Percentiles rank a stretch among this genome's conserved stretches.
phyloP scores from a whole-genome alignment of 192 early-diverging fungal species.

The Dissophora ornata region DNA sequence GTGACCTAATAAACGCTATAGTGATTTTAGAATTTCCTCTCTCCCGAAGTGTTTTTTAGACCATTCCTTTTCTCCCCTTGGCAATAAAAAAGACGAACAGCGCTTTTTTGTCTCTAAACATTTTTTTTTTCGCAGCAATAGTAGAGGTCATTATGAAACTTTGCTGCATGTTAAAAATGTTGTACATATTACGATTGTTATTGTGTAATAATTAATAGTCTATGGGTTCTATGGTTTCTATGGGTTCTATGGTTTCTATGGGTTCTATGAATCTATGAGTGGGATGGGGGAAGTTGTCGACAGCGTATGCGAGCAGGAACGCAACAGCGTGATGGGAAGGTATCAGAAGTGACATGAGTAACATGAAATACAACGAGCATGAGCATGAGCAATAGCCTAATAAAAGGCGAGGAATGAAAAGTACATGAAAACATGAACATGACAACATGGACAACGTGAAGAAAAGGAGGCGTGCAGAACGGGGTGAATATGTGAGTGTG shows the following conservation, averaged over 20 bases:
- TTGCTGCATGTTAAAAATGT: background rate
- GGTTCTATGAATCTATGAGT: too few relatives aligned
- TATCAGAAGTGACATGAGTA: background rate
- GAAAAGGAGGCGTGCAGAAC: background rate
- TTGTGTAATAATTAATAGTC: background rate
- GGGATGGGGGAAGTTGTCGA: too few relatives aligned
- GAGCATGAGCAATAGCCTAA: background rate
- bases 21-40: too few relatives aligned
- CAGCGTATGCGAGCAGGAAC: background rate
- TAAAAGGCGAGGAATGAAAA: background rate
- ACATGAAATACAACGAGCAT: background rate
- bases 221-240: too few relatives aligned
- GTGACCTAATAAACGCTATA: too few relatives aligned
- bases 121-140: too few relatives aligned
- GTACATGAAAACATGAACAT: background rate
- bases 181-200: slow-evolving; percentile 12
- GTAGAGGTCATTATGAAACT: background rate
- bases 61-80: too few relatives aligned
- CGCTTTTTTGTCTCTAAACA: too few relatives aligned
- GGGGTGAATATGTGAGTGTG: background rate
- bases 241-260: too few relatives aligned
- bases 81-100: too few relatives aligned
- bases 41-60: too few relatives aligned
- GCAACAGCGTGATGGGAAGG: background rate
- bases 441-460: background rate